Percentiles rank a stretch among this genome's conserved stretches.
These are phyloP conservation scores for Lactarius sanguifluus DNA, from an alignment of 768 basidiomycete genomes.

Conservation along the genomic window DNA sequence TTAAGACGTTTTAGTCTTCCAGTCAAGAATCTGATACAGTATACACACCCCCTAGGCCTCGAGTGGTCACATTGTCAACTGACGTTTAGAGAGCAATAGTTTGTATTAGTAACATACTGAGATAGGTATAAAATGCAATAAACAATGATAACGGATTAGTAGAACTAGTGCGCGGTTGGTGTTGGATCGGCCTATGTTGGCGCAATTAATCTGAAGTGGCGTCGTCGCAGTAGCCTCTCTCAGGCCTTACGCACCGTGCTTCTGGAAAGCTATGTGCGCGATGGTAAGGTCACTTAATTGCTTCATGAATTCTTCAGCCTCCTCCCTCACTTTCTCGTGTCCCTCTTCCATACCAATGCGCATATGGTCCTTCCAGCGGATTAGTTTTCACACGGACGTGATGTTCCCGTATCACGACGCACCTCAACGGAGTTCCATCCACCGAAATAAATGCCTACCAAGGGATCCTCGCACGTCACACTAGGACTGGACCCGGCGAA, in stretches of 20 bases:
- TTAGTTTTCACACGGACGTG: not conserved
- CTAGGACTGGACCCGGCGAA: constrained; percentile 8
- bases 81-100: not conserved
- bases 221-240: not conserved
- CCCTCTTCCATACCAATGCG: not conserved
- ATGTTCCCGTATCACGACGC: not conserved
- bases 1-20: too few relatives aligned
- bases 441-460: not conserved
- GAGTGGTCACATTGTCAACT: too few relatives aligned
- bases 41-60: not conserved
- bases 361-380: not conserved
- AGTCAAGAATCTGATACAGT: not conserved
- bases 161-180: not conserved
- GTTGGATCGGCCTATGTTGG: not conserved
- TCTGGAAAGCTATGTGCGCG: not conserved
- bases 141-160: not conserved
- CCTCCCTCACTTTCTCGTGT: not conserved
- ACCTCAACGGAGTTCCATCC: constrained; percentile 21
- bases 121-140: not conserved
- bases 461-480: not conserved
- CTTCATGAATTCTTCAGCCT: not conserved
- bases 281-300: not conserved
- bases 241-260: not conserved
- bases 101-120: not conserved
- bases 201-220: not conserved